Conservation (phyloP, 2,329 filamentous ascomycete species). For the Beauveria caledonica region DNA sequence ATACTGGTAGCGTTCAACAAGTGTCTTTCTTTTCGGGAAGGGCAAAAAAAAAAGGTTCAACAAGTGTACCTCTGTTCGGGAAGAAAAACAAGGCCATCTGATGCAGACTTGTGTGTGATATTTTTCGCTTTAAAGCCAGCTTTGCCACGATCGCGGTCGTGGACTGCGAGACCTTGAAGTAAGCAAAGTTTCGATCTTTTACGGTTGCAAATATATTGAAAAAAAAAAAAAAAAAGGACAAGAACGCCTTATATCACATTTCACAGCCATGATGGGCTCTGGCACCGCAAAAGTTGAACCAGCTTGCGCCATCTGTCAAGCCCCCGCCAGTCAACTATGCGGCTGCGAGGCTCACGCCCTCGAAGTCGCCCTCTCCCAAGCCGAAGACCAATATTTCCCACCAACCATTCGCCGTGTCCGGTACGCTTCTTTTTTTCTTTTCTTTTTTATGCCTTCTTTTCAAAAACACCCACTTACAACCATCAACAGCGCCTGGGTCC, state of each 20-base stretch:
- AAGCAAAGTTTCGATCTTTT: no score
- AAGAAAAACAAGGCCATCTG: background rate
- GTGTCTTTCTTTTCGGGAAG: no score
- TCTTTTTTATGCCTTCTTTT: constrained; percentile 10
- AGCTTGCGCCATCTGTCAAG: constrained; percentile 55
- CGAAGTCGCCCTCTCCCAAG: constrained; percentile 53
- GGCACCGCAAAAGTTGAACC: constrained; percentile 2
- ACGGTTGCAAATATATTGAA: no score
- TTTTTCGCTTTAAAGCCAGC: no score
- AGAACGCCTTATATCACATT: no score
- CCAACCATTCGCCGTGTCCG: constrained; percentile 55
- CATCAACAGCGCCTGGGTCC: constrained; percentile 49
- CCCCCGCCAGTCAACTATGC: constrained; percentile 49
- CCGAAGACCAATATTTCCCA: constrained; percentile 56
- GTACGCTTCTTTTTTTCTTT: constrained; percentile 31
- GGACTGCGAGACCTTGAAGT: no score
- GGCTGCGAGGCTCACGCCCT: constrained; percentile 60
- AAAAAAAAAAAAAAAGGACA: background rate
- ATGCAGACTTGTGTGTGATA: no score
- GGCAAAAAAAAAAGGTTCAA: background rate
- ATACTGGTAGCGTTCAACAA: no score
- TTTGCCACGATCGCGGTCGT: no score
- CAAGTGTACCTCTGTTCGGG: background rate
- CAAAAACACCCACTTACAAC: background rate
- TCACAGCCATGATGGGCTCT: constrained; percentile 12